Evolutionary conservation across 768 basidiomycete species (phyloP).

Genomic region (Strobilomyces echinocephalus): DNA sequence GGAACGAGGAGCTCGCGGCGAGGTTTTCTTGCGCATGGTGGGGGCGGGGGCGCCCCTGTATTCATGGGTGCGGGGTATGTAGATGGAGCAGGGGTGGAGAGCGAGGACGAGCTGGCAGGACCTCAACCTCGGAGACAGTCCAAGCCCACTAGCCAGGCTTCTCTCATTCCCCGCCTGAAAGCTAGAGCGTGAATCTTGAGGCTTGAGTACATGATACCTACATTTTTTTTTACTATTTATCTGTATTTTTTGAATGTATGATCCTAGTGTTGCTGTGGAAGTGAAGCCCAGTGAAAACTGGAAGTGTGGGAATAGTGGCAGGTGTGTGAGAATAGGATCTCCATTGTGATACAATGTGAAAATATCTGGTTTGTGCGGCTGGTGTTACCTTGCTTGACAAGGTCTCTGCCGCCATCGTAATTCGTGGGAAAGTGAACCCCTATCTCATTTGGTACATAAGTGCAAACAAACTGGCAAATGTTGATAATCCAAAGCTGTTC

Average conservation of each 20-base stretch:
- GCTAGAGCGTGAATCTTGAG: background rate
- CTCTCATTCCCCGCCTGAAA: conserved; percentile 25
- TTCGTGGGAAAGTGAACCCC: no score
- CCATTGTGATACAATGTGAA: no score
- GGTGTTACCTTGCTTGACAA: no score
- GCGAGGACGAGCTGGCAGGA: conserved; percentile 10
- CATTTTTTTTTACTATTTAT: conserved; percentile 20
- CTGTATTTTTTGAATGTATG: conserved; percentile 15
- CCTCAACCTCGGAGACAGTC: background rate
- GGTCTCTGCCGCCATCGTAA: no score
- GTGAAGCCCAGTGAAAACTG: no score
- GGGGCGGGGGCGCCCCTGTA: conserved; percentile 66
- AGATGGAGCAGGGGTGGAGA: conserved; percentile 42
- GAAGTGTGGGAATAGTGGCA: no score
- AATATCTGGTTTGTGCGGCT: no score
- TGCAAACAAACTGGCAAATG: no score
- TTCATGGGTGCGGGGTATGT: conserved; percentile 69
- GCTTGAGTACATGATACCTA: no score
- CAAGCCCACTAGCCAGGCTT: conserved; percentile 16
- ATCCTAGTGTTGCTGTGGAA: conserved; percentile 7
- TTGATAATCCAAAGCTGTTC: no score
- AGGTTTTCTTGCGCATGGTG: conserved; percentile 72
- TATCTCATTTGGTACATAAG: no score
- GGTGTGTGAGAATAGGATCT: no score
- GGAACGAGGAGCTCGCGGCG: conserved; percentile 49